A percentile compares a stretch with the other conserved stretches of the same genome.
phyloP scores from a whole-genome alignment of 768 basidiomycete genomes.

The Lactarius trivialis region DNA sequence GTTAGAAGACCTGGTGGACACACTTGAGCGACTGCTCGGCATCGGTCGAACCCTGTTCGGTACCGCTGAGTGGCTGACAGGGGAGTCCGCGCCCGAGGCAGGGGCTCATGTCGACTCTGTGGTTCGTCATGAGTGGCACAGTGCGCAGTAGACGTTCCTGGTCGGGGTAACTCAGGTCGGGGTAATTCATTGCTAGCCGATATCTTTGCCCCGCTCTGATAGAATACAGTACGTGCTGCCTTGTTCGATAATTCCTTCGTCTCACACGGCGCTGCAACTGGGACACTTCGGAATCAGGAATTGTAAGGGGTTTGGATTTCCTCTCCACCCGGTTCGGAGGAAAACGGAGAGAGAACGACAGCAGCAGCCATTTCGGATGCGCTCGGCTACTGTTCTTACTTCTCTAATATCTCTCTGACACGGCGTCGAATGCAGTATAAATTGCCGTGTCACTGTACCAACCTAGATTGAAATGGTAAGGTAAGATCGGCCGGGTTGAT shows the following conservation, averaged over 20 bases:
- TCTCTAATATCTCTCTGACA: background rate
- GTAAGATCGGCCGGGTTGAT: background rate
- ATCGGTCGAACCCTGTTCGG: constrained; percentile 40
- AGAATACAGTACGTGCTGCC: background rate
- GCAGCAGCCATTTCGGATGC: background rate
- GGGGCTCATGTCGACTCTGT: background rate
- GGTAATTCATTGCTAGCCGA: background rate
- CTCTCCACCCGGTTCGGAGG: background rate
- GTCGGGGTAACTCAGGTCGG: no score
- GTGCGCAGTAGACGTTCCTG: background rate
- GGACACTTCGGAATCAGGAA: background rate
- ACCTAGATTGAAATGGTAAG: background rate
- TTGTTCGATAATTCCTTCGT: background rate
- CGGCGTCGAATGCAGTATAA: no score
- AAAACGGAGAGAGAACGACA: no score
- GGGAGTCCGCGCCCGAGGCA: constrained; percentile 10
- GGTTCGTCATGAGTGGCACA: background rate
- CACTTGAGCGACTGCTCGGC: constrained; percentile 38
- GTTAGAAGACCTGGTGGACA: constrained; percentile 36
- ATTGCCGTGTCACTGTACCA: background rate
- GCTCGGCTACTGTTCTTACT: background rate
- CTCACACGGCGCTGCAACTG: no score
- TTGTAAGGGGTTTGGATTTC: background rate
- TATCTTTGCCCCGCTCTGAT: background rate
- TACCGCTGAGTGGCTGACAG: constrained; percentile 38